These are phyloP conservation scores for Marchantia polymorpha DNA, from an alignment of 225 moss, liverwort and hornwort genomes.

Conservation along the genomic window DNA sequence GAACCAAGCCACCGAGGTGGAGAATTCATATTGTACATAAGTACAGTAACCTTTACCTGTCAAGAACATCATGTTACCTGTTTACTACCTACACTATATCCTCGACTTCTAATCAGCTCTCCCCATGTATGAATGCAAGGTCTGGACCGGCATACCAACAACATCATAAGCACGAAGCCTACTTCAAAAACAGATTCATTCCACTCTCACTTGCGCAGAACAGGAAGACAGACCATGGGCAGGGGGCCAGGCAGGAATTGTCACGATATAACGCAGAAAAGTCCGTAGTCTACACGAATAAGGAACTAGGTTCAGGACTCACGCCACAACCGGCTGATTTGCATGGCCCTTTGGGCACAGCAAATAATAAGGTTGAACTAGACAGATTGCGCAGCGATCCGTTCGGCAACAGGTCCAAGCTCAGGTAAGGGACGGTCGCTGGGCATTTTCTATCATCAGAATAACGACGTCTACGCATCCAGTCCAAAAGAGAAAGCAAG, in stretches of 20 bases:
- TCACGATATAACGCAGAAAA: not conserved
- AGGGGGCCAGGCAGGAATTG: slow-evolving; percentile 2
- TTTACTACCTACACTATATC: not conserved
- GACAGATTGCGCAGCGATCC: not conserved
- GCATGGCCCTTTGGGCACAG: not conserved
- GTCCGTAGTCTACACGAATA: not conserved
- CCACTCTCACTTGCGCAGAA: not conserved
- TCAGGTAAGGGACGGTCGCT: not conserved
- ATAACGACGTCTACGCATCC: too few species aligned
- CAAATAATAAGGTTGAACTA: not conserved
- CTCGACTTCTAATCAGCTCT: slow-evolving; percentile 6
- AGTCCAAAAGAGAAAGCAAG: not conserved
- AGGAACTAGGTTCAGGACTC: not conserved
- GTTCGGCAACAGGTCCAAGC: not conserved
- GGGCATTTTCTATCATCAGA: not conserved
- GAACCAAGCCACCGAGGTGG: slow-evolving; percentile 9
- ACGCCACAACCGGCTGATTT: not conserved
- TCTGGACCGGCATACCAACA: not conserved
- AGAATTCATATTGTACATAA: slow-evolving; percentile 15
- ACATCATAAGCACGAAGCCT: not conserved
- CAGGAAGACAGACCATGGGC: slow-evolving; percentile 2
- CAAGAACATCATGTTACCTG: not conserved
- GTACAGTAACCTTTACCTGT: slow-evolving; percentile 1
- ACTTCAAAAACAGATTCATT: not conserved
- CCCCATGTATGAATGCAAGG: slow-evolving; percentile 13